Evolutionary conservation across 805 yeast genomes (phyloP).

Genomic region (Lipomyces japonicus): DNA sequence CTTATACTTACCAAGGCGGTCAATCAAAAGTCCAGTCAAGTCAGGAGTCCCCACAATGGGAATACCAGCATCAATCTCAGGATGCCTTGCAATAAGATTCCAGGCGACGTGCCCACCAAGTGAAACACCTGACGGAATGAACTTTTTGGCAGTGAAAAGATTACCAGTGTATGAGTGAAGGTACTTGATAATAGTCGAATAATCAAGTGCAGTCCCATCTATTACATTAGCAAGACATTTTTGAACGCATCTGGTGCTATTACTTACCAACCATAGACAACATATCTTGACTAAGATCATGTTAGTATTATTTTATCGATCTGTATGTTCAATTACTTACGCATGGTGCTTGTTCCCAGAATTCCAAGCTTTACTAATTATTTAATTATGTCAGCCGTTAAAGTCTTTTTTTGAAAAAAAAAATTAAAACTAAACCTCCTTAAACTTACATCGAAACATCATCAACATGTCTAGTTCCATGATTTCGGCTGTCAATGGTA

Average conservation of each 20-base stretch:
- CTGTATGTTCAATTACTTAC: constrained; percentile 8
- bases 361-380: constrained; percentile 45
- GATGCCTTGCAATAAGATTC: constrained; percentile 43
- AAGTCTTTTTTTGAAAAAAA: background rate
- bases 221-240: background rate
- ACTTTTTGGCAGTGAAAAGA: constrained; percentile 33
- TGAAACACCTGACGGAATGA: constrained; percentile 50
- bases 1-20: constrained; percentile 37
- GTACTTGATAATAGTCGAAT: constrained; percentile 44
- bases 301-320: background rate
- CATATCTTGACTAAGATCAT: constrained; percentile 42
- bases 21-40: constrained; percentile 45
- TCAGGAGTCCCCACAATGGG: constrained; percentile 53
- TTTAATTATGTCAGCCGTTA: background rate
- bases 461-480: constrained; percentile 45
- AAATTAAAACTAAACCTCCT: background rate
- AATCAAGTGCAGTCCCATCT: constrained; percentile 43
- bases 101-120: constrained; percentile 58
- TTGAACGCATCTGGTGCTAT: background rate
- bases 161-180: constrained; percentile 42
- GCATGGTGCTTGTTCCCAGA: constrained; percentile 50
- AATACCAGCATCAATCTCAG: constrained; percentile 43
- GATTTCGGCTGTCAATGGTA: constrained; percentile 54
- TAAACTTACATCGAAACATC: constrained; percentile 8
- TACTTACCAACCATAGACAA: constrained; percentile 44